A percentile compares a stretch with the other conserved stretches of the same genome.
Conservation (phyloP, 495 filamentous ascomycete species). For the Aspergillus ostianus region DNA sequence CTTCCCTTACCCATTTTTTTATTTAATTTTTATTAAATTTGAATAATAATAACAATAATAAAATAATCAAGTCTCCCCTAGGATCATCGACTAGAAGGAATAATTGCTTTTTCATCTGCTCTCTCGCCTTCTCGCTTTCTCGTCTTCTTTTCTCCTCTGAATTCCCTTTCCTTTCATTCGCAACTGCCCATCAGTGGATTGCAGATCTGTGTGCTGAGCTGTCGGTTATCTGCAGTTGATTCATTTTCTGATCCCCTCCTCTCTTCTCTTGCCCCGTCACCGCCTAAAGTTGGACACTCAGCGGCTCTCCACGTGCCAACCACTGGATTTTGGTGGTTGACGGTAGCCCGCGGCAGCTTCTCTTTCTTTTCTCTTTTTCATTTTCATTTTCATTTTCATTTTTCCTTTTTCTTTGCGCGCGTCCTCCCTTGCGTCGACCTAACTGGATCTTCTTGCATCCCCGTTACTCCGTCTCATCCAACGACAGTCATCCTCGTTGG, state of each 20-base stretch:
- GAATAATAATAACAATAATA: slow-evolving; percentile 11
- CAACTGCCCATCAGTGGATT: background rate
- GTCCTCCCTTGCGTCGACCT: slow-evolving; percentile 23
- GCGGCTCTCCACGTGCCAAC: slow-evolving; percentile 29
- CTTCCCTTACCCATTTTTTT: background rate
- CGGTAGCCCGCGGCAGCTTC: slow-evolving; percentile 22
- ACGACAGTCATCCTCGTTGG: slow-evolving; percentile 14
- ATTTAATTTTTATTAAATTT: background rate
- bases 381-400: background rate
- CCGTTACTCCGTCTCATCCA: slow-evolving; percentile 18
- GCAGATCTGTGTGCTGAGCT: slow-evolving; percentile 28
- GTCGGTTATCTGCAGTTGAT: slow-evolving; percentile 23
- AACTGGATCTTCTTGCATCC: slow-evolving; percentile 26
- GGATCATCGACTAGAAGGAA: too few species aligned
- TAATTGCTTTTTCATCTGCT: slow-evolving; percentile 4
- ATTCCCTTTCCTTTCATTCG: background rate
- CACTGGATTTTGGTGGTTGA: slow-evolving; percentile 13
- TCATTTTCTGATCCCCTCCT: slow-evolving; percentile 12
- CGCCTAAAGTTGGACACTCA: background rate
- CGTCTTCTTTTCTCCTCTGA: too few species aligned
- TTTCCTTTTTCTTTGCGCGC: slow-evolving; percentile 1
- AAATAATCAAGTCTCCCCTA: too few species aligned
- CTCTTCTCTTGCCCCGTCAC: slow-evolving; percentile 1
- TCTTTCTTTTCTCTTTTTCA: slow-evolving; percentile 15
- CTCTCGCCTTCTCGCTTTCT: background rate